phyloP scores from a whole-genome alignment of 2,329 filamentous ascomycete species.

The Trichoderma polysporum region DNA sequence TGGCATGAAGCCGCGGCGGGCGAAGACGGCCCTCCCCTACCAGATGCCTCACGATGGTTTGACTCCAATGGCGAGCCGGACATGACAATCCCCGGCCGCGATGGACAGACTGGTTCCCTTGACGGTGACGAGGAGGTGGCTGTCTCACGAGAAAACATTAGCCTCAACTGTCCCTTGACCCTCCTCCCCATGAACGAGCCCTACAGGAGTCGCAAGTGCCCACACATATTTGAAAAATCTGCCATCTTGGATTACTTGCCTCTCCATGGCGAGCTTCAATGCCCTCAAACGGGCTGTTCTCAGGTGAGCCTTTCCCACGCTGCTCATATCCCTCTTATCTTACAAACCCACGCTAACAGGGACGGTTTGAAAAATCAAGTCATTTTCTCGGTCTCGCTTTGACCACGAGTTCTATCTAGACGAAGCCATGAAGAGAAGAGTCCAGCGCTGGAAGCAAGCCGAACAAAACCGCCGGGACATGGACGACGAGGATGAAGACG shows the following conservation, averaged over 20 bases:
- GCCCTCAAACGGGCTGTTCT: constrained; percentile 65
- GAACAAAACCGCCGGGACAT: constrained; percentile 42
- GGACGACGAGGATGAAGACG: constrained; percentile 39
- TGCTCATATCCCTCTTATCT: too few species aligned
- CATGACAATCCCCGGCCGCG: constrained; percentile 29
- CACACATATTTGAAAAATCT: constrained; percentile 68
- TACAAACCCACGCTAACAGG: neutral
- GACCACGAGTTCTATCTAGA: constrained; percentile 56
- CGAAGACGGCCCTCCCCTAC: constrained; percentile 50
- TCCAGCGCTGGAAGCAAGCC: constrained; percentile 53
- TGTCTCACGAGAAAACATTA: constrained; percentile 61
- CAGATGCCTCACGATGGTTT: constrained; percentile 57
- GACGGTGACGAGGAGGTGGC: constrained; percentile 65
- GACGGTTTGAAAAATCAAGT: constrained; percentile 40
- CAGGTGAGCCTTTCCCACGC: constrained; percentile 42
- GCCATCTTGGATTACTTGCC: constrained; percentile 60
- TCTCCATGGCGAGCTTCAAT: constrained; percentile 47
- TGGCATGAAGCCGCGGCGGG: constrained; percentile 56
- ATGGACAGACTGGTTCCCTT: constrained; percentile 24
- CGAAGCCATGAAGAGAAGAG: constrained; percentile 55
- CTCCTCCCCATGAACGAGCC: constrained; percentile 64
- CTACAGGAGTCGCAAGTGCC: constrained; percentile 65
- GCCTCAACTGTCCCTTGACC: constrained; percentile 69
- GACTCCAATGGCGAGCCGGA: constrained; percentile 45
- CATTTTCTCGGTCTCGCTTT: constrained; percentile 42